A percentile compares a stretch with the other conserved stretches of the same genome.
Evolutionary conservation across 495 filamentous ascomycete genomes (phyloP).

Genomic region (Saxophila tyrrhenica): DNA sequence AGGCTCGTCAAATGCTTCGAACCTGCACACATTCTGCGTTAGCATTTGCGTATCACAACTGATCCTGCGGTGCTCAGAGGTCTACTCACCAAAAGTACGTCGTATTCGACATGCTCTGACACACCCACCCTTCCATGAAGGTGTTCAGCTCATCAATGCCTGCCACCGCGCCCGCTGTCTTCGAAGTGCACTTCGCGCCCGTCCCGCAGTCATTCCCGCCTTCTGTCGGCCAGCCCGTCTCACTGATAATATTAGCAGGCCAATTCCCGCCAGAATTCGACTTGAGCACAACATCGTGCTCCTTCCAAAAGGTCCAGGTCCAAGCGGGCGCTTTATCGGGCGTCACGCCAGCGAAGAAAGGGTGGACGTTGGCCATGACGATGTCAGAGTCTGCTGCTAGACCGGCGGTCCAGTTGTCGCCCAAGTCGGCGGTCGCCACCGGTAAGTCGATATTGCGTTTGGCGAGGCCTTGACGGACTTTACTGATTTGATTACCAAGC

Average conservation of each 20-base stretch:
- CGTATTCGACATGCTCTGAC: constrained; percentile 65
- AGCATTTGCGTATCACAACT: constrained; percentile 4
- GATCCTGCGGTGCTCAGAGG: neutral
- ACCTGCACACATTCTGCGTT: constrained; percentile 38
- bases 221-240: constrained; percentile 83
- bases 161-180: constrained; percentile 53
- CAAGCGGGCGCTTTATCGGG: constrained; percentile 60
- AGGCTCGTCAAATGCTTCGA: constrained; percentile 88
- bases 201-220: constrained; percentile 72
- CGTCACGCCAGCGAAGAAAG: constrained; percentile 80
- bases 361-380: constrained; percentile 95
- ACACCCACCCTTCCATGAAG: constrained; percentile 81
- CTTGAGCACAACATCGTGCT: constrained; percentile 49
- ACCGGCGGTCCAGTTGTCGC: constrained; percentile 67
- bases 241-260: constrained; percentile 56
- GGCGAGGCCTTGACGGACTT: constrained; percentile 63
- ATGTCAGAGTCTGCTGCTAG: constrained; percentile 63
- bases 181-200: constrained; percentile 40
- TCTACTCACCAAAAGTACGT: constrained; percentile 74
- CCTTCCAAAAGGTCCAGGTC: constrained; percentile 74
- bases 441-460: constrained; percentile 53
- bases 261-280: constrained; percentile 23
- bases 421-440: constrained; percentile 83
- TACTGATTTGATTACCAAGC: constrained; percentile 53
- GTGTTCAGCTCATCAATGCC: constrained; percentile 74